Percentiles rank a stretch among this genome's conserved stretches.
phyloP scores from a whole-genome alignment of 2,329 filamentous ascomycete species.

The Scolecobasidium constrictum region DNA sequence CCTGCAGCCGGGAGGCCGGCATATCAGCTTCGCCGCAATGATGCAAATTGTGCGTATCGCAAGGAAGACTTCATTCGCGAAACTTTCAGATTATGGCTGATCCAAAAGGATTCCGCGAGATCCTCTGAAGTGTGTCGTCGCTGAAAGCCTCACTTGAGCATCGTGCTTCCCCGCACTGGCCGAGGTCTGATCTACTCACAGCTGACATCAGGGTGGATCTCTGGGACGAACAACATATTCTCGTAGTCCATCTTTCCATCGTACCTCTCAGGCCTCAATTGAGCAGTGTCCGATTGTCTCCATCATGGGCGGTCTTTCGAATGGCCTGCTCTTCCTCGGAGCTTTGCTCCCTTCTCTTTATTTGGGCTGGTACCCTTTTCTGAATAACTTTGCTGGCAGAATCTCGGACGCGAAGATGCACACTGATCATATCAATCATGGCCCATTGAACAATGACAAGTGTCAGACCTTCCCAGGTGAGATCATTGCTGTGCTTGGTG shows the following conservation, averaged over 20 bases:
- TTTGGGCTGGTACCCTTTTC: background rate
- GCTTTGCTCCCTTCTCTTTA: no score
- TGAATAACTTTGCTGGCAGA: background rate
- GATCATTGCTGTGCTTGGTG: background rate
- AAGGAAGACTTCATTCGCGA: no score
- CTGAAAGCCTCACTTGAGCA: no score
- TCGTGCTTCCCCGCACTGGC: background rate
- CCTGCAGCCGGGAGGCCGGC: no score
- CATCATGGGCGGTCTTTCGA: background rate
- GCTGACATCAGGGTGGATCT: background rate
- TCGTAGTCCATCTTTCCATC: no score
- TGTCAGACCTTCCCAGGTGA: background rate
- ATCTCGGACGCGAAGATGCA: background rate
- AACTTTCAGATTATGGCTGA: no score
- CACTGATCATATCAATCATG: background rate
- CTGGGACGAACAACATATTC: no score
- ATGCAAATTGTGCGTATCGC: no score
- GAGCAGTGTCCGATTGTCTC: background rate
- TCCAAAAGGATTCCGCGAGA: no score
- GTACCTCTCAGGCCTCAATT: background rate
- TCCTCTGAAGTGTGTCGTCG: no score
- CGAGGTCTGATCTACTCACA: background rate
- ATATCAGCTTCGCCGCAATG: no score
- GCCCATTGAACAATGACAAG: conserved; percentile 1
- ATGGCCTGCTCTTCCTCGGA: no score